These are phyloP conservation scores for Polyporus arcularius DNA, from an alignment of 768 basidiomycete genomes.

Conservation along the genomic window DNA sequence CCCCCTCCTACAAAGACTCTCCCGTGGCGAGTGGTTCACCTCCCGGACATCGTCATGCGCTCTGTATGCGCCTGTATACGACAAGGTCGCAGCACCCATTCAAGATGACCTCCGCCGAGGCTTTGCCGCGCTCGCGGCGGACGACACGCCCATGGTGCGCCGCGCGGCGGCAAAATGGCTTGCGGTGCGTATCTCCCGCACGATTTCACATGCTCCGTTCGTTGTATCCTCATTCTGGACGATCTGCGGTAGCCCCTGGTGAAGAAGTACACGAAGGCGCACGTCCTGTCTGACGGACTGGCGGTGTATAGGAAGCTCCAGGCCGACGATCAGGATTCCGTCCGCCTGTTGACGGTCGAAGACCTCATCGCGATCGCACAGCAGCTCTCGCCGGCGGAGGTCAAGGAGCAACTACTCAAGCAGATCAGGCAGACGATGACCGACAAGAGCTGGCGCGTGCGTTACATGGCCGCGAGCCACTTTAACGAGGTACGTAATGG, in stretches of 20 bases:
- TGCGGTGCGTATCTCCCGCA: slow-evolving; percentile 64
- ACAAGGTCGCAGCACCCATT: slow-evolving; percentile 66
- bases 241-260: slow-evolving; percentile 63
- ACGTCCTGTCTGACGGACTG: slow-evolving; percentile 84
- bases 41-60: slow-evolving; percentile 95
- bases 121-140: slow-evolving; percentile 78
- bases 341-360: slow-evolving; percentile 92
- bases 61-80: slow-evolving; percentile 88
- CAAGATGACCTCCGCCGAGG: slow-evolving; percentile 90
- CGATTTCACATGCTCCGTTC: slow-evolving; percentile 17
- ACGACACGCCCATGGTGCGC: slow-evolving; percentile 99
- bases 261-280: slow-evolving; percentile 74
- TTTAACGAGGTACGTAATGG: slow-evolving; percentile 79
- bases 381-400: slow-evolving; percentile 82
- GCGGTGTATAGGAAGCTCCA: slow-evolving; percentile 93
- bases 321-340: slow-evolving; percentile 97
- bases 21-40: slow-evolving; percentile 98
- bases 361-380: slow-evolving; percentile 92
- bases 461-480: slow-evolving; percentile 98
- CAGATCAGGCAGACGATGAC: slow-evolving; percentile 86
- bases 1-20: slow-evolving; percentile 85
- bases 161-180: slow-evolving; percentile 96
- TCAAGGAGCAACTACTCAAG: slow-evolving; percentile 85
- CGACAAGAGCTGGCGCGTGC: slow-evolving; percentile 98
- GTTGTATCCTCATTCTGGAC: slow-evolving; percentile 16